Base-by-base conservation (phyloP, 2,329 filamentous ascomycete species). In the Aspergillus sp. region DNA sequence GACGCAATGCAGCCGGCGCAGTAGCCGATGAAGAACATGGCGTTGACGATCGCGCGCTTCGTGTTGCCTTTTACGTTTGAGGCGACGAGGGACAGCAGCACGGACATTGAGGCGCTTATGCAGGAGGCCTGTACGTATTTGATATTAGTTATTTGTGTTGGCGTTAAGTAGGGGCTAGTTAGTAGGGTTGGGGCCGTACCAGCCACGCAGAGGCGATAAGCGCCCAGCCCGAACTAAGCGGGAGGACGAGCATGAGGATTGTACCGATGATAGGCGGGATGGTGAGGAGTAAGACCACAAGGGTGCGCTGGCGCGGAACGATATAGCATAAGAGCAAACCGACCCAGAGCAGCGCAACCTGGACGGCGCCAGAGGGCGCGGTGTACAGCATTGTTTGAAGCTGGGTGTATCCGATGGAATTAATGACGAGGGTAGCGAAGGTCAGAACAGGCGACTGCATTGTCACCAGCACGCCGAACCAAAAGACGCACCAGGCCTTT, bases 61-160 rank as follows among this genome's bases (percentile, higher is more conserved):
- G 80, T 82, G 64, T 82, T 82, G 0, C 81, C 80, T 52, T 80
- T 79, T 24, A 82, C 74, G 55, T 82, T 82, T 3, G 79, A 82
- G 0, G 79, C 79, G 1, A 70, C 73, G 1, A 82, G 71, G 1
- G 72, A 76, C 8, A 81, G 70, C 1, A 79, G 70, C 21, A 79
- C 74, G 3, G 73, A 75, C 74, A 74, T 76, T 33, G 71, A 65
- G 27, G 74, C 70, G 8, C 76, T 76, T 57, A 80, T 79, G 53
- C 75, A 77, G 19, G 35, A 40, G 37, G 48, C 40, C 27, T 45
- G 17, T n/a, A 4, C 27, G 27, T 3, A 31, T 7, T 24, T 24
- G 23, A 4, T 31, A 15, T 40, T 52, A 23, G 12, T 17, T 43
- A 40, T 23, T n/a, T 21, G 47, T 41, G 15, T 27, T 52, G 21